Base-by-base conservation (phyloP, 192 early-diverging fungal genomes). In the Podila epigama region DNA sequence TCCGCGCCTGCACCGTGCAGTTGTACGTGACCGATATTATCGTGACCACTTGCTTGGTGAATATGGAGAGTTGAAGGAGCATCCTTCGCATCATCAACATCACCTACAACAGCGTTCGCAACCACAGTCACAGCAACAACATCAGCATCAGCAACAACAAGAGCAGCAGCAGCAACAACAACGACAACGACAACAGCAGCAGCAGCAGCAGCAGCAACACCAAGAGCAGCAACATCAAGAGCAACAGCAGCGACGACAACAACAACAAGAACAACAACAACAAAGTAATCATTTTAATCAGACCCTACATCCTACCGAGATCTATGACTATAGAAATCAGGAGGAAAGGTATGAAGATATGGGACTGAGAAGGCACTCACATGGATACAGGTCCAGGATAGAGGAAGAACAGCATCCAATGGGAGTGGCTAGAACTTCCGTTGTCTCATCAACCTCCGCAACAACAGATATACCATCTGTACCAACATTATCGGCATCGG, bases 351-450 rank as follows among this genome's bases (percentile, higher is more conserved):
- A 48, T 22, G 52, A 70, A 50, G 42, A 50, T 22, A n/a, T 58
- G 53, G 68, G 63, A 29, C 42, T 63, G 53, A 53, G 54, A 63
- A 58, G 60, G 60, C 60, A 63, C 18, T 60, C 62, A 50, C 32
- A 22, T 18, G 53, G 22, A 18, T 11, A 53, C 35, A 27, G 25
- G 36, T 22, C 25, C 15, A 10, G 34, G 53, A 25, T 18, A 55
- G 20, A 39, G 33, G 55, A 28, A 3, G 7, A 36, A n/a, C 32
- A 37, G 12, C 55, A n/a, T 32, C 20, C 44, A 18, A 22, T 48
- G 44, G n/a, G n/a, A n/a, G n/a, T n/a, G n/a, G n/a, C n/a, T n/a
- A n/a, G n/a, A n/a, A n/a, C n/a, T n/a, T n/a, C n/a, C n/a, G n/a
- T n/a, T n/a, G n/a, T n/a, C n/a, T n/a, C n/a, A n/a, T n/a, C n/a